Base-by-base conservation (phyloP, 371 early-diverging fungal genomes). In the Paraphysoderma sedebokerense region DNA sequence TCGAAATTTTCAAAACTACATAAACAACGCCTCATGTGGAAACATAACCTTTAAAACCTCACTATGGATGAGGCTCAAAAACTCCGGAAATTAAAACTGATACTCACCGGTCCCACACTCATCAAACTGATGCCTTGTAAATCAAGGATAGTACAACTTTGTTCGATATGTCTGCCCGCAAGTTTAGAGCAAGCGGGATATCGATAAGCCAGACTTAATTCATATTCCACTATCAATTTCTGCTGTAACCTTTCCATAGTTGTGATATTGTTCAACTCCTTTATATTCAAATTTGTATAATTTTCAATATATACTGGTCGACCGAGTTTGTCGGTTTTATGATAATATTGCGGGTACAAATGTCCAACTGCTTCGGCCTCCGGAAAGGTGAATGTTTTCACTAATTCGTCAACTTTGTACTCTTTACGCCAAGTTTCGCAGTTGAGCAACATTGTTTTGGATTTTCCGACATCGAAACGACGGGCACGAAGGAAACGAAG, bases 401-500 rank as follows among this genome's bases (percentile, higher is more conserved):
- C 58, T 28, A 70, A 39, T 12, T 56, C 52, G 30, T 70, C 68
- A 32, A 72, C 68, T 2, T 60, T 50, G 37, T 57, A 65, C 47
- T 75, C 71, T 51, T 63, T 64, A 11, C 79, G 52, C 82, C 82
- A 82, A 28, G 59, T 61, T 45, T 72, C 62, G 59, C 62, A 77
- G 40, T 73, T 72, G 27, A 54, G 53, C 54, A 71, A 75, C 82
- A 82, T 82, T 53, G 72, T 68, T 58, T 71, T 68, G 44, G 80
- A 50, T 33, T 55, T 54, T 12, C 53, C 55, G 31, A 82, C 39
- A 42, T 74, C 55, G 63, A 80, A 81, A 56, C 75, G 70, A 37
- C 82, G 65, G 17, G 82, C 82, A 13, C 82, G 66, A 47, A 82
- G 59, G 61, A 82, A 82, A 11, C 82, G 77, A 24, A 79, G 65